Evolutionary conservation across 2,329 filamentous ascomycete genomes (phyloP).

Genomic region (Pezicula radicicola): DNA sequence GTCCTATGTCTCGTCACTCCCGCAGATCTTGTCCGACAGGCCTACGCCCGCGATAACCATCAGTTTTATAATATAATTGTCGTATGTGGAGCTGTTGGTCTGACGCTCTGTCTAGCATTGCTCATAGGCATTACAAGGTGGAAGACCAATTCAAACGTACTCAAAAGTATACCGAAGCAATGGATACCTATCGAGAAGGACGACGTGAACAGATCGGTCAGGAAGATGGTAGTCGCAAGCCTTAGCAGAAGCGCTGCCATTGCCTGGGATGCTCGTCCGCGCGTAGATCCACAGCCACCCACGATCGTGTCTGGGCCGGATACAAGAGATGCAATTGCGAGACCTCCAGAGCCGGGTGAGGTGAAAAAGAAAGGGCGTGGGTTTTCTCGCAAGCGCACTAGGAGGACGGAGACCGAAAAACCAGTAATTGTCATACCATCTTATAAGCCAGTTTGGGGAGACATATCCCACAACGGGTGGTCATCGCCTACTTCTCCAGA

Average conservation of each 20-base stretch:
- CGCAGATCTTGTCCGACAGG: constrained; percentile 76
- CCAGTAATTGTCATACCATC: constrained; percentile 18
- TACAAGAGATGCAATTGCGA: constrained; percentile 21
- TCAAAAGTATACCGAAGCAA: constrained; percentile 80
- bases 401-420: constrained; percentile 13
- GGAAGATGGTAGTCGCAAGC: constrained; percentile 70
- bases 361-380: constrained; percentile 4
- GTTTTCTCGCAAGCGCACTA: constrained; percentile 4
- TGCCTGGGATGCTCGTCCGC: constrained; percentile 72
- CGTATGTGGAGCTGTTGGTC: constrained; percentile 70
- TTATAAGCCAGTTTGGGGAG: constrained; percentile 60
- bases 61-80: constrained; percentile 82
- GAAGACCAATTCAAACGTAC: constrained; percentile 77
- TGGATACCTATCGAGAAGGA: constrained; percentile 85
- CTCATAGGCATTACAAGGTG: constrained; percentile 82
- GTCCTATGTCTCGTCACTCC: constrained; percentile 77
- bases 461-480: constrained; percentile 87
- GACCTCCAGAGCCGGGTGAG: constrained; percentile 8
- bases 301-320: constrained; percentile 25
- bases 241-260: constrained; percentile 77
- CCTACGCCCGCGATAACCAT: constrained; percentile 63
- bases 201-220: constrained; percentile 72
- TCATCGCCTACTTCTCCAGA: constrained; percentile 73
- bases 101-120: constrained; percentile 66
- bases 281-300: constrained; percentile 41